phyloP scores from a whole-genome alignment of 345 rosid species.

The Melastoma malabathricum region DNA sequence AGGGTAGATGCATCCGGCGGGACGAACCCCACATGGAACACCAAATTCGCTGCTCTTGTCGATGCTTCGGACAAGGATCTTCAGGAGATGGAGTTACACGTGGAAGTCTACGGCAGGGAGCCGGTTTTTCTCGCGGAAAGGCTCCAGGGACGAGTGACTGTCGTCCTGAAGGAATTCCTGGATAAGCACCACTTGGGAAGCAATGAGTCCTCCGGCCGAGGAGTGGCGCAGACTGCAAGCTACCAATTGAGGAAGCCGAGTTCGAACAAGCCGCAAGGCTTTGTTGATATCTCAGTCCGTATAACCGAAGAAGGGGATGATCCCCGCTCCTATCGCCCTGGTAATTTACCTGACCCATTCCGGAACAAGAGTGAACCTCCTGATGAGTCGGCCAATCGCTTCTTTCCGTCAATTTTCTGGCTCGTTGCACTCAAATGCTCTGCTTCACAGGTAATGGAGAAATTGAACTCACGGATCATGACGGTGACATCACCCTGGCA shows the following conservation, averaged over 20 bases:
- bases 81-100: slow-evolving; percentile 37
- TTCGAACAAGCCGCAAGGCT: slow-evolving; percentile 62
- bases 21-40: slow-evolving; percentile 62
- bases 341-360: too few species aligned
- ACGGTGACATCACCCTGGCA: slow-evolving; percentile 10
- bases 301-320: slow-evolving; percentile 43
- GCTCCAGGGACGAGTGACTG: slow-evolving; percentile 61
- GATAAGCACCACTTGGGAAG: slow-evolving; percentile 39
- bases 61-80: slow-evolving; percentile 34
- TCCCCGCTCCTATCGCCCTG: slow-evolving; percentile 5
- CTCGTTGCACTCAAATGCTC: neutral
- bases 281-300: slow-evolving; percentile 60
- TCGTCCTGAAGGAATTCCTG: slow-evolving; percentile 56
- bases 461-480: slow-evolving; percentile 23
- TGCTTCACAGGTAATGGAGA: slow-evolving; percentile 18
- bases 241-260: slow-evolving; percentile 62
- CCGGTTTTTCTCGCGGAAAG: slow-evolving; percentile 72
- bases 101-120: slow-evolving; percentile 75
- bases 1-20: slow-evolving; percentile 51
- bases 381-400: too few species aligned
- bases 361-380: too few species aligned
- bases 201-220: slow-evolving; percentile 23
- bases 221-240: too few species aligned
- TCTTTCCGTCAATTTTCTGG: neutral
- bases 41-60: slow-evolving; percentile 52